These are phyloP conservation scores for Metrosideros polymorpha DNA, from an alignment of 441 rosid species.

Conservation along the genomic window DNA sequence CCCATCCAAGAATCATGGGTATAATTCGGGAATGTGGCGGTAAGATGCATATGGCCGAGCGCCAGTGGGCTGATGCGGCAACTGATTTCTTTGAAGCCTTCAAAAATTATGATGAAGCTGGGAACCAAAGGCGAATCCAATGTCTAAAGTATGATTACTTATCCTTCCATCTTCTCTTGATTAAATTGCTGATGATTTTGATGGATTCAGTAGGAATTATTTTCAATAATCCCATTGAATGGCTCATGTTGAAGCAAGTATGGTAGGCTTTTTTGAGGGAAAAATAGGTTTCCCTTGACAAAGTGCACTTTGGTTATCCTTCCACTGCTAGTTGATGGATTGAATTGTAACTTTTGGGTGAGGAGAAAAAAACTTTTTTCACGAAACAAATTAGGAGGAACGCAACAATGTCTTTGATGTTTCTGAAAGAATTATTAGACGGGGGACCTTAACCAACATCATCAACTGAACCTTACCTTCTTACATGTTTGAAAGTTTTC, in stretches of 20 bases:
- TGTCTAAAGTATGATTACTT: slow-evolving; percentile 68
- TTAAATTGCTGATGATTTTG: background rate
- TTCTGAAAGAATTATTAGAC: background rate
- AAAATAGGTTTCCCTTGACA: background rate
- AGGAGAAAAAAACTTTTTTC: background rate
- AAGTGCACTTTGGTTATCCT: background rate
- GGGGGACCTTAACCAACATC: background rate
- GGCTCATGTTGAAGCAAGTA: background rate
- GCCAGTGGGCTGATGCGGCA: slow-evolving; percentile 98
- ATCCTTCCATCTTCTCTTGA: background rate
- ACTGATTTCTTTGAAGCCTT: slow-evolving; percentile 99
- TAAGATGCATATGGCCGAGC: slow-evolving; percentile 99
- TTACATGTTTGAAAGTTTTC: background rate
- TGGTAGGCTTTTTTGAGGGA: background rate
- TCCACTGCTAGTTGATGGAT: background rate
- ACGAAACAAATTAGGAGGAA: background rate
- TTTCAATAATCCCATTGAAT: background rate
- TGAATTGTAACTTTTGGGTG: background rate
- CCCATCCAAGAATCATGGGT: slow-evolving; percentile 99
- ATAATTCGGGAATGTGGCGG: slow-evolving; percentile 99
- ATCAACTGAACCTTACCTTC: background rate
- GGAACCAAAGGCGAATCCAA: slow-evolving; percentile 95
- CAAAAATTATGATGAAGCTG: slow-evolving; percentile 99
- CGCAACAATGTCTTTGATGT: background rate
- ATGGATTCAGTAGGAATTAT: background rate